Percentiles rank a stretch among this genome's conserved stretches.
These are phyloP conservation scores for Colletotrichum lentis DNA, from an alignment of 2,329 filamentous ascomycete genomes.

Conservation along the genomic window DNA sequence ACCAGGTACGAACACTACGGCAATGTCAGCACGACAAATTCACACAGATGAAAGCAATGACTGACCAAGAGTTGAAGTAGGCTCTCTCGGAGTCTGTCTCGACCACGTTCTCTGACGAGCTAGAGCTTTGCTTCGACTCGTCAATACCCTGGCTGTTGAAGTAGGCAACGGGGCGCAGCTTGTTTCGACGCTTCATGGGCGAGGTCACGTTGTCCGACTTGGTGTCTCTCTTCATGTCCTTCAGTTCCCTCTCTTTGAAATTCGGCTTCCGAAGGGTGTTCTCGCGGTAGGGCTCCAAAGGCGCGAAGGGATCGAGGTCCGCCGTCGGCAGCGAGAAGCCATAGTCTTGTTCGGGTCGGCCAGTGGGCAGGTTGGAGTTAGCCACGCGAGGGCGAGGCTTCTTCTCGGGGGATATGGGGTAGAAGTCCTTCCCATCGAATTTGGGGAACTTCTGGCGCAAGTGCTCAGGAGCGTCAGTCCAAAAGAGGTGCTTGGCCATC, in stretches of 20 bases:
- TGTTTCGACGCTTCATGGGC: slow-evolving; percentile 32
- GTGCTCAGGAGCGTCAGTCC: slow-evolving; percentile 63
- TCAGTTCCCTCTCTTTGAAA: neutral
- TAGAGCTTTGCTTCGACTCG: slow-evolving; percentile 23
- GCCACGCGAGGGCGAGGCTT: slow-evolving; percentile 36
- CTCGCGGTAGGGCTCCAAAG: slow-evolving; percentile 30
- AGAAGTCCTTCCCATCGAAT: slow-evolving; percentile 72
- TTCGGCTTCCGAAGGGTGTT: neutral
- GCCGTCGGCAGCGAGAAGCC: slow-evolving; percentile 25
- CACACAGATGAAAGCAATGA: neutral
- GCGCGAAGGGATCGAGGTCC: slow-evolving; percentile 31
- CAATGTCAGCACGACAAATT: too few relatives aligned
- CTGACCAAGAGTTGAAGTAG: slow-evolving; percentile 50
- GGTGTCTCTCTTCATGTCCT: slow-evolving; percentile 34
- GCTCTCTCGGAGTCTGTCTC: slow-evolving; percentile 58
- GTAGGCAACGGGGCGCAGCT: slow-evolving; percentile 23
- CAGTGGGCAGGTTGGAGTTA: slow-evolving; percentile 13
- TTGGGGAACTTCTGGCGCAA: slow-evolving; percentile 64
- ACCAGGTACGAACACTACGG: slow-evolving; percentile 32
- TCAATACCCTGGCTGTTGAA: slow-evolving; percentile 35
- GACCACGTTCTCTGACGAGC: slow-evolving; percentile 39
- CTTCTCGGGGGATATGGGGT: slow-evolving; percentile 63
- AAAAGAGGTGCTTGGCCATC: slow-evolving; percentile 67
- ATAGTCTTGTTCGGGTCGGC: slow-evolving; percentile 26
- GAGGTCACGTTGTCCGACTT: slow-evolving; percentile 38